phyloP scores from a whole-genome alignment of 148 eudicot genomes.

The Fagopyrum esculentum region DNA sequence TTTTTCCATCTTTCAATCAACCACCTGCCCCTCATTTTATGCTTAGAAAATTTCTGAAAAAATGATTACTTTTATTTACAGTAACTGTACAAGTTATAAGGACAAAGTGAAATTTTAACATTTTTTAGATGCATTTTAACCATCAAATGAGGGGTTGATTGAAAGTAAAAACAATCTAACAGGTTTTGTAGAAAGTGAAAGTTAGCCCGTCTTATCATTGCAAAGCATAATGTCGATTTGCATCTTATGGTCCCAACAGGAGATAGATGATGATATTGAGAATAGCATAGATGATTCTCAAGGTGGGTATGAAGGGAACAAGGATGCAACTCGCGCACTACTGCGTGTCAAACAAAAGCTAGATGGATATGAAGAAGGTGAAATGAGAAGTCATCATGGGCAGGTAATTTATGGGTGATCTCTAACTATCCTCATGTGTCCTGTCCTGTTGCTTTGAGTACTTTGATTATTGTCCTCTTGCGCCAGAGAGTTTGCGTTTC shows the following conservation, averaged over 20 bases:
- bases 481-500: neutral
- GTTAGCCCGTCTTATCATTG: neutral
- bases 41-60: too few species aligned
- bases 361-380: conserved; percentile 99
- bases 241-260: conserved; percentile 31
- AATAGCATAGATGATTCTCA: conserved; percentile 77
- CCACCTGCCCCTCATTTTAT: too few species aligned
- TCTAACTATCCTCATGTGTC: neutral
- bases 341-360: conserved; percentile 97
- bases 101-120: too few species aligned
- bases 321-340: conserved; percentile 94
- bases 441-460: neutral
- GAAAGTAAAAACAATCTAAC: too few species aligned
- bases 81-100: too few species aligned
- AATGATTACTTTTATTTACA: too few species aligned
- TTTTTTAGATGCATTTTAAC: neutral
- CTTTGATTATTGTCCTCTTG: neutral
- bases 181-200: too few species aligned
- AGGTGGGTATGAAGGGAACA: conserved; percentile 86
- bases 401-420: conserved; percentile 44
- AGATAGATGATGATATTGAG: conserved; percentile 64
- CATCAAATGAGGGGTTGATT: too few species aligned
- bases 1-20: too few species aligned
- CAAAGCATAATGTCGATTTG: neutral
- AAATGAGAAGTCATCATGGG: conserved; percentile 94